Conservation (phyloP, 1,139 yeast species). For the Geotrichum australiense region DNA sequence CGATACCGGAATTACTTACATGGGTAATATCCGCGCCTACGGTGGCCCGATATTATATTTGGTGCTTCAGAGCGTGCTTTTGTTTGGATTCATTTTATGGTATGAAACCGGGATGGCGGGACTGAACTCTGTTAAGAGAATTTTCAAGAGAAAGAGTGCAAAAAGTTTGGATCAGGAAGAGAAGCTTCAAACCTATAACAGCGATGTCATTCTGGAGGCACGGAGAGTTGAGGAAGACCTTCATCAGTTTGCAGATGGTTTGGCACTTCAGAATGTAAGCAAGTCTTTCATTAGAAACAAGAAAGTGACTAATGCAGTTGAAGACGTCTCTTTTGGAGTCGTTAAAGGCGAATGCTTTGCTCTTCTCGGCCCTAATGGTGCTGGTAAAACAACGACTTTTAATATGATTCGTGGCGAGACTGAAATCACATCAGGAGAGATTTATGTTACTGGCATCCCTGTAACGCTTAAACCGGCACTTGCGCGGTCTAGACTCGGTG, state of each 20-base stretch:
- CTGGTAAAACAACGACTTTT: slow-evolving; percentile 87
- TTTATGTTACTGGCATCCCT: slow-evolving; percentile 30
- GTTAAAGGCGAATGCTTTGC: slow-evolving; percentile 34
- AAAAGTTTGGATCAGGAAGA: slow-evolving; percentile 8
- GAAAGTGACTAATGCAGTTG: slow-evolving; percentile 24
- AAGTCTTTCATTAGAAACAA: slow-evolving; percentile 27
- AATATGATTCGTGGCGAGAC: slow-evolving; percentile 57
- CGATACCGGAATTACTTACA: slow-evolving; percentile 23
- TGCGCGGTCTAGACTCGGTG: slow-evolving; percentile 34
- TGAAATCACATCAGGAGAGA: slow-evolving; percentile 29
- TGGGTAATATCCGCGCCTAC: slow-evolving; percentile 32
- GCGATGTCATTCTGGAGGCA: slow-evolving; percentile 19
- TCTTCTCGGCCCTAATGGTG: slow-evolving; percentile 90
- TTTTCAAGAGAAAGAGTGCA: background rate
- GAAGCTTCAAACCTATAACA: slow-evolving; percentile 9
- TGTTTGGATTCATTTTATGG: slow-evolving; percentile 29
- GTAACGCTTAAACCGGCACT: slow-evolving; percentile 27
- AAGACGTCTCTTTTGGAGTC: slow-evolving; percentile 35
- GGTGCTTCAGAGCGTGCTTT: slow-evolving; percentile 25
- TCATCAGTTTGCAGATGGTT: slow-evolving; percentile 24
- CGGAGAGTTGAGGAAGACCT: slow-evolving; percentile 20
- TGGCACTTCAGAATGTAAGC: slow-evolving; percentile 29
- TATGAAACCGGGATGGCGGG: slow-evolving; percentile 32
- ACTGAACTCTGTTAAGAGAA: background rate
- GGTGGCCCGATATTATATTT: slow-evolving; percentile 36